Evolutionary conservation across 805 yeast genomes (phyloP).

Genomic region (Clavispora phyllophila): DNA sequence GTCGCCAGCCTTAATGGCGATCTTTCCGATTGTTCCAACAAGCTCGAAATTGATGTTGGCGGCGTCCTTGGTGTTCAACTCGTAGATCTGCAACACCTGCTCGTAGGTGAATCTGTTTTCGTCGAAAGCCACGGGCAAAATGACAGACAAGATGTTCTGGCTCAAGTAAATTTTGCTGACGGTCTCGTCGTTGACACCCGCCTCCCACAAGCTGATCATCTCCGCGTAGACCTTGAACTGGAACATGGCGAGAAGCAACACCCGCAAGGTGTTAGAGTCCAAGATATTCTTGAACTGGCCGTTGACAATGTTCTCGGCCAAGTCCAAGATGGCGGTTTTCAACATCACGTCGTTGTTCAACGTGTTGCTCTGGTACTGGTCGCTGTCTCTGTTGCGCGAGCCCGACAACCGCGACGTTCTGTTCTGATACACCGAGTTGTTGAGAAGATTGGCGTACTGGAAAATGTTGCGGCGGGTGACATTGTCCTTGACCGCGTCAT

Average conservation of each 20-base stretch:
- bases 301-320: constrained; percentile 24
- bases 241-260: constrained; percentile 29
- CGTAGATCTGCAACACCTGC: constrained; percentile 55
- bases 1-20: constrained; percentile 61
- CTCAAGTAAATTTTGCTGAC: constrained; percentile 46
- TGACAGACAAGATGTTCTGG: constrained; percentile 63
- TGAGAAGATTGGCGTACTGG: constrained; percentile 12
- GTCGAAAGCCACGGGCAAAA: constrained; percentile 62
- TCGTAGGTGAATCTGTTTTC: constrained; percentile 55
- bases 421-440: constrained; percentile 19
- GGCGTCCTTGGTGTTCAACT: constrained; percentile 31
- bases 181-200: constrained; percentile 44
- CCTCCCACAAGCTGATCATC: constrained; percentile 67
- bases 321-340: constrained; percentile 28
- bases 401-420: constrained; percentile 31
- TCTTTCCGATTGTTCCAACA: constrained; percentile 68
- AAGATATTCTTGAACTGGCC: constrained; percentile 27
- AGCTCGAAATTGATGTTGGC: constrained; percentile 42
- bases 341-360: constrained; percentile 24
- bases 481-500: constrained; percentile 8
- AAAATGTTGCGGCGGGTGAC: constrained; percentile 8
- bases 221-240: constrained; percentile 45
- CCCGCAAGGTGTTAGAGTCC: constrained; percentile 19
- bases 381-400: constrained; percentile 34
- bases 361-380: constrained; percentile 21